phyloP scores from a whole-genome alignment of 1,139 yeast genomes.

The Blastobotrys elegans region DNA sequence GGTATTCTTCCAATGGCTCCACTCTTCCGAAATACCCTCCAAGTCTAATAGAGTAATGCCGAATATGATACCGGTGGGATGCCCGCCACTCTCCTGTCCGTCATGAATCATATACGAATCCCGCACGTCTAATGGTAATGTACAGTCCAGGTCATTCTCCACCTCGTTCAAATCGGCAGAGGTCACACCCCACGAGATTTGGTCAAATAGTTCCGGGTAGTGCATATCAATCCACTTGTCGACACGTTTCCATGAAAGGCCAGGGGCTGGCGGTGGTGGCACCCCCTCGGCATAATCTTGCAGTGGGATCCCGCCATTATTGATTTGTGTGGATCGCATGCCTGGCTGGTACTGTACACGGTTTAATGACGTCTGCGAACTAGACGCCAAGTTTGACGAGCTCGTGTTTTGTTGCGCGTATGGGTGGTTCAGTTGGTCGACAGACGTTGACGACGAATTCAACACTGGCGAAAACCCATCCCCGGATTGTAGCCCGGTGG shows the following conservation, averaged over 20 bases:
- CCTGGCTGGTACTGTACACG: conserved; percentile 35
- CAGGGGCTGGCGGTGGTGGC: conserved; percentile 69
- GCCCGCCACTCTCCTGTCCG: conserved; percentile 75
- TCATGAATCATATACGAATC: conserved; percentile 73
- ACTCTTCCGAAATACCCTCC: conserved; percentile 66
- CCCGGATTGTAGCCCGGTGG: conserved; percentile 4
- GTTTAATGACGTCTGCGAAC: conserved; percentile 30
- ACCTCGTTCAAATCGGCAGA: conserved; percentile 71
- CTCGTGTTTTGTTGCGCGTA: background rate
- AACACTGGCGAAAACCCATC: conserved; percentile 24
- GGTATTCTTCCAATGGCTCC: conserved; percentile 67
- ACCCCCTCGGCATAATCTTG: conserved; percentile 45
- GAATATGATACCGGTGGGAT: conserved; percentile 68
- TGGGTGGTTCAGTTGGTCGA: conserved; percentile 15
- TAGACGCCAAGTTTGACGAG: conserved; percentile 14
- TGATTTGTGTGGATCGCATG: conserved; percentile 34
- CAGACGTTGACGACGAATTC: conserved; percentile 18
- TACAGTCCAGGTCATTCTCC: conserved; percentile 62
- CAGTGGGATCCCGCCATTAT: conserved; percentile 41
- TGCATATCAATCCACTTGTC: conserved; percentile 71
- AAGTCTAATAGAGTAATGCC: conserved; percentile 68
- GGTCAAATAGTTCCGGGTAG: conserved; percentile 76
- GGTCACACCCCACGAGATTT: conserved; percentile 65
- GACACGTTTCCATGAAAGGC: conserved; percentile 68
- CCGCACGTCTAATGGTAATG: conserved; percentile 69